These are phyloP conservation scores for Linum tenue DNA, from an alignment of 345 rosid genomes.

Conservation along the genomic window DNA sequence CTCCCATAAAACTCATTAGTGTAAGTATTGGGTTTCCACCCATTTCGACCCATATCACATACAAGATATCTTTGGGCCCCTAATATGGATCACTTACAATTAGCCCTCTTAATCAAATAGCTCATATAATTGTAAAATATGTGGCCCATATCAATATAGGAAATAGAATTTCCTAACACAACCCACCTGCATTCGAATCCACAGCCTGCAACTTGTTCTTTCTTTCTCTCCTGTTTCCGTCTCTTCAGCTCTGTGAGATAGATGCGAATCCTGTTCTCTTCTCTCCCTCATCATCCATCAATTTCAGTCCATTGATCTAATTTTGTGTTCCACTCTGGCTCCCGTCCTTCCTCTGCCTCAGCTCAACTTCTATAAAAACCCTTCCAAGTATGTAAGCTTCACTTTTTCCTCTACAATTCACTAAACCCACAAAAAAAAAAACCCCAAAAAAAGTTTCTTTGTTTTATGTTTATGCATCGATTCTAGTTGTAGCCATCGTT, in stretches of 20 bases:
- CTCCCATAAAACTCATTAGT: too few relatives aligned
- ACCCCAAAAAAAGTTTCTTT: neutral
- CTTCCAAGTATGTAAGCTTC: neutral
- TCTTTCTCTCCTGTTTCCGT: neutral
- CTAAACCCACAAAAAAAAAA: neutral
- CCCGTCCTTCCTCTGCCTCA: neutral
- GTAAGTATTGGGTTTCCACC: too few relatives aligned
- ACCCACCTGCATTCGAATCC: too few relatives aligned
- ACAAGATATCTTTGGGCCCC: too few relatives aligned
- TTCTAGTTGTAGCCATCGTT: neutral
- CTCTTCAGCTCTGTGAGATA: neutral
- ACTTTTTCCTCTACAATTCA: neutral
- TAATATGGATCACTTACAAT: too few relatives aligned
- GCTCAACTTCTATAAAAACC: neutral
- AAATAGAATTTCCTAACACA: too few relatives aligned
- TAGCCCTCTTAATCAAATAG: too few relatives aligned
- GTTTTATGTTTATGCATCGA: neutral
- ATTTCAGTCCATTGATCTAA: neutral
- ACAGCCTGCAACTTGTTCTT: neutral
- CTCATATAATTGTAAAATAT: too few relatives aligned
- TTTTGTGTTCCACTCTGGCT: neutral
- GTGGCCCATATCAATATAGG: too few relatives aligned
- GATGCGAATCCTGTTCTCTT: neutral
- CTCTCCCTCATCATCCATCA: neutral
- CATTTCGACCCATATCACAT: too few relatives aligned